These are phyloP conservation scores for Russula ochroleuca DNA, from an alignment of 768 basidiomycete genomes.

Conservation along the genomic window DNA sequence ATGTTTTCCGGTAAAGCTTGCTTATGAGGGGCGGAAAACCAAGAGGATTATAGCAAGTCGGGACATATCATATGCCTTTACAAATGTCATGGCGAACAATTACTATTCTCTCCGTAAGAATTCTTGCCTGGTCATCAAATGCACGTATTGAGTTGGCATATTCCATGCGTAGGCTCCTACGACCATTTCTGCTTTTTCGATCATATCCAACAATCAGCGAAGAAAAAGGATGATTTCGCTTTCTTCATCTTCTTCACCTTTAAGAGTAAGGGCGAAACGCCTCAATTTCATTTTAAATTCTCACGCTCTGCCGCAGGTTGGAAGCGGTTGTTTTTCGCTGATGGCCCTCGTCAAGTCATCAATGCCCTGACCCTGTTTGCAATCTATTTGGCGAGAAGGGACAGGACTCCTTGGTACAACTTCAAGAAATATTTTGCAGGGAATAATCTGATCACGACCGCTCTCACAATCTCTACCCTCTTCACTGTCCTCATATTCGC, in stretches of 20 bases:
- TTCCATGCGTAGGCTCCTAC: conserved; percentile 64
- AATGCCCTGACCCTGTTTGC: conserved; percentile 96
- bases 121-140: conserved; percentile 7
- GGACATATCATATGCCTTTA: conserved; percentile 97
- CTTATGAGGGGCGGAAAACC: conserved; percentile 88
- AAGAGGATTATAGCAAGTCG: conserved; percentile 92
- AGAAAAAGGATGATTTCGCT: conserved; percentile 94
- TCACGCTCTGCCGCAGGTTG: conserved; percentile 48
- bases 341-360: conserved; percentile 96
- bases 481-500: conserved; percentile 88
- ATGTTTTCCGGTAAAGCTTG: conserved; percentile 48
- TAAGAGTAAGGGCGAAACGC: conserved; percentile 66
- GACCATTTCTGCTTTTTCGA: conserved; percentile 98
- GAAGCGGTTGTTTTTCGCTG: conserved; percentile 86
- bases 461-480: conserved; percentile 81
- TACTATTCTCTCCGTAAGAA: conserved; percentile 90
- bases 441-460: conserved; percentile 66
- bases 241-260: conserved; percentile 99
- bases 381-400: conserved; percentile 61
- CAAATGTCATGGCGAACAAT: conserved; percentile 94
- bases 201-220: conserved; percentile 93
- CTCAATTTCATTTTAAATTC: not conserved
- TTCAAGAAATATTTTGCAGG: conserved; percentile 74
- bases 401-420: conserved; percentile 57
- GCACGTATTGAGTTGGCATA: not conserved